Evolutionary conservation across 371 early-diverging fungal species (phyloP), one percentile per base, ranked within the genome.

Genomic region (Cladochytrium tenue): DNA sequence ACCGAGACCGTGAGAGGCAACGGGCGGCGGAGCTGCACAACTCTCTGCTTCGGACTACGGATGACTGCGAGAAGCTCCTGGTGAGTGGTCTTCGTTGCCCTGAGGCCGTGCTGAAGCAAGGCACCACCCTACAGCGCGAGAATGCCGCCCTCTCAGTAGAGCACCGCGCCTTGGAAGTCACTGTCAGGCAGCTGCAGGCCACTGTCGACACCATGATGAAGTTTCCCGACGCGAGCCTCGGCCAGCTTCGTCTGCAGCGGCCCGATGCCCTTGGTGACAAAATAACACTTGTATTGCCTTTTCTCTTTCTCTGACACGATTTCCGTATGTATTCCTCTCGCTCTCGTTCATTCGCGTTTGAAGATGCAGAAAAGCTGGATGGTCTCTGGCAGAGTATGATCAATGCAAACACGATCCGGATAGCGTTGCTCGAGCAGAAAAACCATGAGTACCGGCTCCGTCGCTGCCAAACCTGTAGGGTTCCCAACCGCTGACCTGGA

Each of bases 371-470:
- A 43, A 43, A 13, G 43, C 7, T 43, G 43, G 77, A 77, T 58
- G 55, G 52, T 2, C 31, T 74, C 17, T 66, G 70, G 33, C 58
- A 70, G 34, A 70, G 74, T 2, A 64, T 77, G 64, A 77, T 77
- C 35, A 70, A 66, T 51, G 36, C 68, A 56, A 77, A 77, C 58
- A 77, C 70, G 59, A 50, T 74, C 30, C 57, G 77, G 27, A 77
- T 77, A 13, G 58, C 77, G 5, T 35, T 77, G 17, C 68, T 77
- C 13, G 77, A 77, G 60, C 70, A 73, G 43, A 77, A 77, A 58
- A 77, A 77, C 58, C 71, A 74, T 62, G 77, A 77, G 51, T 66
- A 69, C 36, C 56, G 77, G 20, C 31, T 65, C 13, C 36, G 66
- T 15, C 66, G 77, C 3, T 43, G 43, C 43, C 43, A 20, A 43